Percentiles rank a stretch among this genome's conserved stretches.
These are phyloP conservation scores for Lagenidium giganteum DNA, from an alignment of 352 stramenopile species.

Conservation along the genomic window DNA sequence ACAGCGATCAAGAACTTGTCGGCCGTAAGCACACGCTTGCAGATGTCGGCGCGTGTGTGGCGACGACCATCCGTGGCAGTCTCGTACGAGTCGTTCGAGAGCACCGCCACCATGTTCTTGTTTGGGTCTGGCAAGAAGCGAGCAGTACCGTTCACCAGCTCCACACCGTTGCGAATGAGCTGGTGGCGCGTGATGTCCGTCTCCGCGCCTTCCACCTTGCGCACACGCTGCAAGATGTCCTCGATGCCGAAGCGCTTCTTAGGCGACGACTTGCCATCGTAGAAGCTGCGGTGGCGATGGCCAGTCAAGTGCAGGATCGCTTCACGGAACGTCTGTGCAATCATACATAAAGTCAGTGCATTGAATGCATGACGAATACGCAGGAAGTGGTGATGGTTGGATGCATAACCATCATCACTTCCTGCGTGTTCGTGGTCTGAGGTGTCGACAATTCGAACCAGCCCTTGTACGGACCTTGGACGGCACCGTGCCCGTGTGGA, in stretches of 20 bases:
- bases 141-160: slow-evolving; percentile 77
- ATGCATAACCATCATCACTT: too few species aligned
- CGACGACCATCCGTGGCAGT: slow-evolving; percentile 68
- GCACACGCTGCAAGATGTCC: slow-evolving; percentile 81
- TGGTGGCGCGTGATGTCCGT: slow-evolving; percentile 85
- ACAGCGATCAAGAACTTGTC: slow-evolving; percentile 86
- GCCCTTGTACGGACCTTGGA: slow-evolving; percentile 53
- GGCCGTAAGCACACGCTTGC: slow-evolving; percentile 79
- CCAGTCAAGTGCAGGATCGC: slow-evolving; percentile 86
- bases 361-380: too few species aligned
- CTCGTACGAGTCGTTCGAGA: slow-evolving; percentile 83
- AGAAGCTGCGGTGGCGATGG: slow-evolving; percentile 86
- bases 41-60: slow-evolving; percentile 74
- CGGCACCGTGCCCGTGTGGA: slow-evolving; percentile 87
- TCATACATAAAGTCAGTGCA: too few species aligned
- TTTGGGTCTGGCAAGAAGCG: slow-evolving; percentile 61
- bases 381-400: too few species aligned
- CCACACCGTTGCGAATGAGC: slow-evolving; percentile 71
- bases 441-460: too few species aligned
- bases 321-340: slow-evolving; percentile 89
- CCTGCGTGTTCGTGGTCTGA: too few species aligned
- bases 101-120: slow-evolving; percentile 76
- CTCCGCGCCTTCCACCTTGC: slow-evolving; percentile 77
- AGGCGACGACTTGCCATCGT: slow-evolving; percentile 63
- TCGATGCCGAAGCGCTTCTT: slow-evolving; percentile 72